Base-by-base conservation (phyloP, 2,329 filamentous ascomycete genomes). In the Alternaria hordeiaustralica region DNA sequence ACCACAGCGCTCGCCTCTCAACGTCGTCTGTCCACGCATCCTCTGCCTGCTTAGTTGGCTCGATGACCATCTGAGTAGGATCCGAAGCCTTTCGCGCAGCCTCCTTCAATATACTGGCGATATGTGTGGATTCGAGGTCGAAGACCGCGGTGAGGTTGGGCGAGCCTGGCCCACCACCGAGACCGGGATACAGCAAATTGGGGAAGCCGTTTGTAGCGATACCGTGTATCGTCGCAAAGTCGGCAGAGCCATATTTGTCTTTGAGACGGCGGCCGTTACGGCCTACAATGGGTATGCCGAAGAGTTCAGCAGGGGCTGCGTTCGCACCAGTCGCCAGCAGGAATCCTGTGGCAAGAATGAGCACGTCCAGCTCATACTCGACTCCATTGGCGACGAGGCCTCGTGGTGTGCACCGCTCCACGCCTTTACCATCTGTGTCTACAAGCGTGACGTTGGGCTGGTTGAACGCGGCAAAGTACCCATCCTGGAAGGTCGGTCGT, bases 401-500 rank as follows among this genome's bases (percentile, higher is more conserved):
- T 5, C 67, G 67, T 2, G 77, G 58, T 0, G 84, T 88, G 7
- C 85, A 75, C 3, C 75, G 64, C 4, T 83, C 79, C 2, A 87
- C 73, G 6, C 87, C 86, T 64, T 83, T 81, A 6, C 85, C 86
- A 49, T 86, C 78, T 0, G 87, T 89, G 70, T 90, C 87, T 8
- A 91, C 79, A 0, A 91, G 83, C 6, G 82, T 81, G 6, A 91
- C 88, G 66, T 89, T 84, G 0, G 82, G 77, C 50, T 71, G 70
- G 76, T 91, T 91, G 81, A 90, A 90, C 0, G 83, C 64, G 7
- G 80, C 70, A 1, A 90, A 82, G 69, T 88, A 89, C 8, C 83
- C 82, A 69, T 90, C 86, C 75, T 86, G 86, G 75, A 89, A 89
- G 20, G 81, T 84, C 0, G 88, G 87, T 1, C 88, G 84, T 73